Evolutionary conservation across 2,329 filamentous ascomycete genomes (phyloP).

Genomic region (Phialemonium atrogriseum): DNA sequence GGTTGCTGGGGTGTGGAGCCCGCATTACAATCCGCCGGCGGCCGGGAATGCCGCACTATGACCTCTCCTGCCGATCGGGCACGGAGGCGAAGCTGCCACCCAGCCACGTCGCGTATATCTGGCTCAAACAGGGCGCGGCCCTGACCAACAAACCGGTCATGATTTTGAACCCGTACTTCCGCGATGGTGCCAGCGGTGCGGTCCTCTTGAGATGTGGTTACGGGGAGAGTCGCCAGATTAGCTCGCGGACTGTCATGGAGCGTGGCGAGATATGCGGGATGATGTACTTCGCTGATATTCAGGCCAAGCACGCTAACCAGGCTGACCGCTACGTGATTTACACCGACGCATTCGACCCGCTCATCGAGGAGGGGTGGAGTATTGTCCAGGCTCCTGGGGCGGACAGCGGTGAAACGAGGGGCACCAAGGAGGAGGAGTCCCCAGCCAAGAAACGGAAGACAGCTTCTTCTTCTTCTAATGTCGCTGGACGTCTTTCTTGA

Average conservation of each 20-base stretch:
- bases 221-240: not conserved
- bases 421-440: not conserved
- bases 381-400: not conserved
- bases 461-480: too few relatives aligned
- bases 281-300: constrained; percentile 2
- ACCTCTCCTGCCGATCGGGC: not conserved
- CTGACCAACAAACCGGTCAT: not conserved
- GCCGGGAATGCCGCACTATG: too few relatives aligned
- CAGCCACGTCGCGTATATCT: not conserved
- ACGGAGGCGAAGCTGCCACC: not conserved
- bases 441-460: not conserved
- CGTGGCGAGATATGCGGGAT: constrained; percentile 1
- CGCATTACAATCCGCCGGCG: constrained; percentile 1
- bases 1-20: not conserved
- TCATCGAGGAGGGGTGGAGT: constrained; percentile 4
- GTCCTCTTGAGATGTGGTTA: constrained; percentile 1
- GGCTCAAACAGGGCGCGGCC: not conserved
- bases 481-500: too few relatives aligned
- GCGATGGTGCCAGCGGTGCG: constrained; percentile 1
- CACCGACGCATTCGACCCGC: constrained; percentile 3
- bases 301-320: not conserved
- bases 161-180: not conserved
- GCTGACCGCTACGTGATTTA: constrained; percentile 1
- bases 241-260: not conserved
- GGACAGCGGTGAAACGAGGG: not conserved